Evolutionary conservation across 2,329 filamentous ascomycete species (phyloP), one percentile per base, ranked within the genome.

Genomic region (Magnaporthiopsis incrustans): DNA sequence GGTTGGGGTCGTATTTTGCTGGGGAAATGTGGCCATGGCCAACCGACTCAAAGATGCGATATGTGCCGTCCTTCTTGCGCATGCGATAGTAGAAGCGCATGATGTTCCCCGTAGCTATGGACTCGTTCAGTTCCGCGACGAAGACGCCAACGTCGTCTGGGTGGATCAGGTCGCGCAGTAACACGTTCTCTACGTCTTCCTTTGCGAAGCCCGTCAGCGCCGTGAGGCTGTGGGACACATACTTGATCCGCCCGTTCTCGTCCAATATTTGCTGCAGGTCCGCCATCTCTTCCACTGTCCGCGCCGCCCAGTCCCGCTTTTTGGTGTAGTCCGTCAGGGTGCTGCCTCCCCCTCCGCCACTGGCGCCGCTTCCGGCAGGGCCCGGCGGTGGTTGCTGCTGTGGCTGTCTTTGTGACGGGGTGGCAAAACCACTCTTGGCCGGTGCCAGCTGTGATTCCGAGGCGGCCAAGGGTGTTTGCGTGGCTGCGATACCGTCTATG

Each of bases 261-360:
- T 92, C 92, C 62, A 98, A 84, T 65, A 98, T 92, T 73, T 96
- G 88, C 64, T 97, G 77, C 69, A 97, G 86, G 75, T 97, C 94
- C 72, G 89, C 90, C 69, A 98, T 81, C 79, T 97, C 93, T 75
- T 96, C 91, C 30, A 97, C 85, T 15, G 97, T 89, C 68, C 91
- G 89, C 73, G 93, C 90, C 22, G 91, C 89, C 94, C 94, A 97
- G 73, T 95, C 85, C 66, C 82, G 78, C 69, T 83, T 77, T 74
- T 85, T 85, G 59, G 83, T 85, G 66, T 85, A 85, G 71, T 85
- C 83, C 66, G 82, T 85, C 67, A 85, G 70, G 22, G 79, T 81
- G 70, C 74, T 82, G 64, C 74, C 74, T 53, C 44, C 44, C 11
- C 44, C 44, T 10, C 44, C 44, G 18, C 44, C 4, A 10, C 60